Evolutionary conservation across 768 basidiomycete species (phyloP), one percentile per base, ranked within the genome.

Genomic region (Peribolospora kevripleyi): DNA sequence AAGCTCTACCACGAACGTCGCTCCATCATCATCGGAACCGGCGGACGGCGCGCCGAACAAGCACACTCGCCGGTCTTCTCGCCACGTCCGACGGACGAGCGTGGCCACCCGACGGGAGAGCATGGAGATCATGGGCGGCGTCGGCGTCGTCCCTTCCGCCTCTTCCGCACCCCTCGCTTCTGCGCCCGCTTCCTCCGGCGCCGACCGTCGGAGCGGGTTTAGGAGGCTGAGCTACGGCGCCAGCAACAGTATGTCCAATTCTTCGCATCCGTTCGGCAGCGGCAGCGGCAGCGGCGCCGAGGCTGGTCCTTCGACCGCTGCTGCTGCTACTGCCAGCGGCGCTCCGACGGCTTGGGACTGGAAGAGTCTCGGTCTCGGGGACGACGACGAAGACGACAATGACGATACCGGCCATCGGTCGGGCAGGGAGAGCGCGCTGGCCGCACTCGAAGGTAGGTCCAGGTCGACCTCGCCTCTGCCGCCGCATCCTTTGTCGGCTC

Each of bases 31-130:
- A 25, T 25, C 25, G 25, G 25, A 25, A 25, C 25, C 25, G 25
- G 25, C 25, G 25, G 25, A 25, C 25, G 25, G 25, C 25, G 25
- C 25, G 25, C 25, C 25, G 25, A 25, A 45, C 10, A 39, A 53
- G 78, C 60, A 65, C 55, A 54, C 60, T 11, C 65, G 67, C 8
- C 59, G 63, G 7, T 75, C 75, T 56, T 88, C 86, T 0, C 84
- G 85, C 61, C 87, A 90, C 62, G 74, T 77, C 10, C 82, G 87
- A 50, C 76, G 77, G 46, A 86, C 85, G 1, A 85, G 83, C 37
- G 84, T 91, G 38, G 85, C 87, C 7, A 90, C 86, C 46, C 79
- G 85, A 58, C 75, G 74, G 60, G 87, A 91, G 70, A 87, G 84
- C 14, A 81, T 84, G 13, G 87, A 90, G 62, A 71, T 91, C 63